Evolutionary conservation across 2,329 filamentous ascomycete species (phyloP).

Genomic region (Curvularia sp.): DNA sequence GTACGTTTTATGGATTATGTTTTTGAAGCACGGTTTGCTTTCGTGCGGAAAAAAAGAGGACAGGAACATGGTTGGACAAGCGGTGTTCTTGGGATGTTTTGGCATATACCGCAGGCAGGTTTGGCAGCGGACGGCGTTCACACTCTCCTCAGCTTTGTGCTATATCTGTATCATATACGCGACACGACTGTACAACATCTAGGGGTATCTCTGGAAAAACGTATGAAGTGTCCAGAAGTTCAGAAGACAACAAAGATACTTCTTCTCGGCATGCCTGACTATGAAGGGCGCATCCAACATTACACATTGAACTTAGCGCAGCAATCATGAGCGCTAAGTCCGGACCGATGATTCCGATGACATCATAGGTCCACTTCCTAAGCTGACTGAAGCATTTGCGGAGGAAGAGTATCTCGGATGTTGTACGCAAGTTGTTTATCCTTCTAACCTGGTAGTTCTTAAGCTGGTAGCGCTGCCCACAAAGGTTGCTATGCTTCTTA

Average conservation of each 20-base stretch:
- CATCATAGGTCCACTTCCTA: constrained; percentile 13
- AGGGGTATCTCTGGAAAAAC: constrained; percentile 27
- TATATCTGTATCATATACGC: constrained; percentile 45
- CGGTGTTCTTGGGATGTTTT: constrained; percentile 34
- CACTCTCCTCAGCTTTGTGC: constrained; percentile 48
- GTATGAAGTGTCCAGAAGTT: constrained; percentile 19
- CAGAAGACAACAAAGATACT: constrained; percentile 8
- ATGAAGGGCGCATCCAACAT: neutral
- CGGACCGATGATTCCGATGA: constrained; percentile 10
- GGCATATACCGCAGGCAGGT: constrained; percentile 41
- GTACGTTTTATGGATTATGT: constrained; percentile 20
- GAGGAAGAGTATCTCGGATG: neutral
- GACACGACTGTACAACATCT: constrained; percentile 43
- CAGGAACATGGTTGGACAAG: constrained; percentile 25
- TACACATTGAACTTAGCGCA: constrained; percentile 10
- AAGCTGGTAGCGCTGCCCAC: neutral
- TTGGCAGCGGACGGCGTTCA: constrained; percentile 44
- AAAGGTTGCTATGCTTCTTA: neutral
- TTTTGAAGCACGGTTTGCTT: constrained; percentile 24
- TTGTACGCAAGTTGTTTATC: neutral
- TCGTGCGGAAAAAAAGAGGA: constrained; percentile 21
- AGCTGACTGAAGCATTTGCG: neutral
- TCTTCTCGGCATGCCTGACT: neutral
- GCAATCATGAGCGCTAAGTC: constrained; percentile 4
- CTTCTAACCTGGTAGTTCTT: neutral